Evolutionary conservation across 805 yeast genomes (phyloP), one percentile per base, ranked within the genome.

Genomic region (Ogataea philodendri): DNA sequence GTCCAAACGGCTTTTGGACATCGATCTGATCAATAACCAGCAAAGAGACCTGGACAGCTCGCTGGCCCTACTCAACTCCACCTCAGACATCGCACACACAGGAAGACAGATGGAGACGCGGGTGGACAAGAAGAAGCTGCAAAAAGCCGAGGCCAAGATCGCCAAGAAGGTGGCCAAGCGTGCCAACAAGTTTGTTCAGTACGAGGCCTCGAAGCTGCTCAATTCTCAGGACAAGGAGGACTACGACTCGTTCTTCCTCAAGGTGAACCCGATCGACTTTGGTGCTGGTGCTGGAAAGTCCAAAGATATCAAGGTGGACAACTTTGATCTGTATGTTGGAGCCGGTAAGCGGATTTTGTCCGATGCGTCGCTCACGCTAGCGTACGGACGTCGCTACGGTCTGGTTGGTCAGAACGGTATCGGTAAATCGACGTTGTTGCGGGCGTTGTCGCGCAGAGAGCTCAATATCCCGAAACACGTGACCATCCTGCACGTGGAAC

Each of bases 331-430:
- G 41, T 88, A 88, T 55, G 97, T 93, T 42, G 97, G 98, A 42
- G 94, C 85, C 40, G 97, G 97, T 44, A 82, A 84, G 62, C 78
- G 98, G 65, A 90, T 93, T 36, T 71, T 93, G 45, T 78, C 90
- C 27, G 94, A 89, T 59, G 82, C 97, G 17, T 74, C 88, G 15
- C 74, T 93, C 47, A 80, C 96, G 1, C 72, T 93, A 46, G 81
- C 96, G 18, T 81, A 81, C 59, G 98, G 98, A 37, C 87, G 84
- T 61, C 78, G 97, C 59, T 93, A 93, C 52, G 99, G 98, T 77
- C 67, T 93, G 35, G 96, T 93, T 27, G 99, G 99, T 63, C 95
- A 89, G 59, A 93, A 93, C 68, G 99, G 99, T 90, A 89, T 93
- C 50, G 99, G 99, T 81, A 93, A 93, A 62, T 89, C 97, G 27